Evolutionary conservation across 331 rosid species (phyloP), one percentile per base, ranked within the genome.

Genomic region (Phaseolus coccineus): DNA sequence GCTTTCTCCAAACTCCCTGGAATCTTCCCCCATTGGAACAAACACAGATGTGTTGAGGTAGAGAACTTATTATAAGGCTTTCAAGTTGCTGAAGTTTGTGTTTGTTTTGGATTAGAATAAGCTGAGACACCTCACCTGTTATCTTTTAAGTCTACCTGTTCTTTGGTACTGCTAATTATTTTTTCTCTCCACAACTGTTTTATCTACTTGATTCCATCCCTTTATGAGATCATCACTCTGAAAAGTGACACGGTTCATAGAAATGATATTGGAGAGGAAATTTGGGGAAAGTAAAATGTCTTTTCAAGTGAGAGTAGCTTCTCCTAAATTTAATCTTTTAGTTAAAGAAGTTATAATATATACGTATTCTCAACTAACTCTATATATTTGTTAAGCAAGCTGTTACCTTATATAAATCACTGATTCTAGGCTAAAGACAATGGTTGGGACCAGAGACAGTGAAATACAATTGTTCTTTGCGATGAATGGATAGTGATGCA

Each of bases 1-100:
- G 16, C 16, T 81, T 76, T 85, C 90, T 80, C 66, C 81, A 65
- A 37, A 25, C n/a, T 74, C 84, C 56, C 55, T 58, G 14, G 84
- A 82, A 46, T 81, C 56, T 61, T 89, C 88, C 56, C 80, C 90
- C 93, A 87, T 90, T 28, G 64, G 62, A 66, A 52, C 6, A 56
- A 56, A 64, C 53, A 62, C 67, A 27, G 8, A 74, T 14, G 66
- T 33, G 62, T 57, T 79, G 71, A 64, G 55, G 51, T 31, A 64
- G 55, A 55, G 37, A 66, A 61, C 7, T 6, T 58, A 9, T 6
- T 51, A 6, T 15, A 55, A 64, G 57, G 74, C 73, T 46, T 56
- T n/a, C 25, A 57, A 27, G 28, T 46, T 53, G 31, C 57, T 37
- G 47, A 53, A 44, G 30, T 42, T 28, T 66, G 12, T 40, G 9